Evolutionary conservation across 1,284 basidiomycete genomes (phyloP), one percentile per base, ranked within the genome.

Genomic region (Meira miltonrushii): DNA sequence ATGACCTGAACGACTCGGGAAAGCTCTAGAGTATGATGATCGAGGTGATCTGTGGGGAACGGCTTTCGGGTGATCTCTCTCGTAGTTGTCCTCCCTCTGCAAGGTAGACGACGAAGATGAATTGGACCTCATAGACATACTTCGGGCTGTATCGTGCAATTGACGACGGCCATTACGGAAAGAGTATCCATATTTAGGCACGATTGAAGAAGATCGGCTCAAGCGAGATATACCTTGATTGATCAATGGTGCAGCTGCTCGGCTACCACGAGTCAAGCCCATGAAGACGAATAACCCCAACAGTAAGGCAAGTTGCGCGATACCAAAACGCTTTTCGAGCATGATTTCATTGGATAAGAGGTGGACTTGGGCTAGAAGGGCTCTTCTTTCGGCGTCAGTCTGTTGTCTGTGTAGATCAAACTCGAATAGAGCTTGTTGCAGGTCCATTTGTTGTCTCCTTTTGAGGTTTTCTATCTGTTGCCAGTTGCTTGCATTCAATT

Each of bases 211-310:
- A 4, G 28, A 33, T 33, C 28, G 28, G 28, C 55, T 39, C n/a
- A 59, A 11, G 15, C 39, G 25, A 54, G 57, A 33, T 5, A 59
- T 44, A 11, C 70, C 63, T 6, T 66, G 62, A 44, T 70, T 64
- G 37, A 71, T 49, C 4, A 69, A 55, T 11, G 70, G 70, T 4
- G 28, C 28, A n/a, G 62, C 68, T 5, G 67, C 51, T n/a, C 65
- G 79, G 0, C 87, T 88, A 0, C 89, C 89, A 7, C 90, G 84
- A 2, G 91, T 93, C 54, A 92, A 81, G 7, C 85, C 85, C 78
- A 92, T 86, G 77, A 92, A 91, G 10, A 92, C 81, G 25, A 92
- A 82, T 1, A 93, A 86, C 0, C 85, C 83, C 1, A 92, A 81
- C 1, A 92, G 81, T 8, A 91, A 82, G 70, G 87, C 85, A 0